Evolutionary conservation across 768 basidiomycete species (phyloP).

Genomic region (Filobasidium floriforme): DNA sequence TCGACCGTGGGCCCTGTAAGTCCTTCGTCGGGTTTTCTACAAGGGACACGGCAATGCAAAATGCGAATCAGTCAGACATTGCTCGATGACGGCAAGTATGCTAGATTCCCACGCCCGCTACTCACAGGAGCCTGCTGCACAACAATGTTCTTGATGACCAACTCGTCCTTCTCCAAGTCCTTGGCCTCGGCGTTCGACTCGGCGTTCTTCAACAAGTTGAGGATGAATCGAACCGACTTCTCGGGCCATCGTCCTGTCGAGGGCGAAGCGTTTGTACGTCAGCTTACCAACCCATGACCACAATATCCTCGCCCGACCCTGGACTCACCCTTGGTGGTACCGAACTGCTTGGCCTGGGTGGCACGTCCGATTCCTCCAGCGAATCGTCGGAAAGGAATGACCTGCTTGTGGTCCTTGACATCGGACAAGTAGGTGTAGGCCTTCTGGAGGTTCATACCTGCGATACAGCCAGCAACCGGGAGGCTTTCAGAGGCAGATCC

Average conservation of each 20-base stretch:
- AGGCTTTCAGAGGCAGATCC: neutral
- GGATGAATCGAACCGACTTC: slow-evolving; percentile 94
- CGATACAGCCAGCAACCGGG: neutral
- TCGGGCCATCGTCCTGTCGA: slow-evolving; percentile 94
- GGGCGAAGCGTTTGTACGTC: neutral
- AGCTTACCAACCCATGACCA: slow-evolving; percentile 5
- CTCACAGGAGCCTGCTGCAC: slow-evolving; percentile 96
- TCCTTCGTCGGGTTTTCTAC: slow-evolving; percentile 96
- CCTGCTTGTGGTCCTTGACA: slow-evolving; percentile 92
- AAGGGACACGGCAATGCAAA: neutral
- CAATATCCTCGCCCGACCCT: neutral
- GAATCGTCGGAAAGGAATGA: slow-evolving; percentile 93
- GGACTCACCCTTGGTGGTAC: slow-evolving; percentile 81
- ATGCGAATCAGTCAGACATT: neutral
- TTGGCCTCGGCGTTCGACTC: slow-evolving; percentile 96
- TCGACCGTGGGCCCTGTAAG: slow-evolving; percentile 64
- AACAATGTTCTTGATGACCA: slow-evolving; percentile 90
- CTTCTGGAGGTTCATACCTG: slow-evolving; percentile 86
- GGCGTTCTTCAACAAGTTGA: slow-evolving; percentile 92
- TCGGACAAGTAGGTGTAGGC: slow-evolving; percentile 89
- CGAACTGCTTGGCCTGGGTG: slow-evolving; percentile 92
- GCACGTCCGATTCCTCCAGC: slow-evolving; percentile 90
- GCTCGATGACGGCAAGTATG: neutral
- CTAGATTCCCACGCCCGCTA: slow-evolving; percentile 27
- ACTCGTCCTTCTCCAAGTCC: slow-evolving; percentile 84